Conservation (phyloP, 805 yeast genomes). For the Monosporozyma siamensis region DNA sequence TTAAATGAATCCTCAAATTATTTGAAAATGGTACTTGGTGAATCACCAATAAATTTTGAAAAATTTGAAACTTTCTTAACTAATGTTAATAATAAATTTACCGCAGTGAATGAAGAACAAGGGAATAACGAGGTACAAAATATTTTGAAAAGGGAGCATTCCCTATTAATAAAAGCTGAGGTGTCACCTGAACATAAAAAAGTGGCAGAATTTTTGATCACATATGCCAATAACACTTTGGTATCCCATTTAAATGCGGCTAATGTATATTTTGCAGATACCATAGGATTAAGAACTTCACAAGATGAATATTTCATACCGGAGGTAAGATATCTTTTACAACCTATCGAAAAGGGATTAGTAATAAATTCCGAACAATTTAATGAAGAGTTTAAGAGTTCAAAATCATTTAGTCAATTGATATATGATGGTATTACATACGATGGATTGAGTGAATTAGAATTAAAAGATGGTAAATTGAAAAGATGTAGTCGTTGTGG, state of each 20-base stretch:
- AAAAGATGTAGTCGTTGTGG: constrained; percentile 51
- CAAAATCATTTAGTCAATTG: constrained; percentile 31
- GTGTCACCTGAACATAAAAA: constrained; percentile 38
- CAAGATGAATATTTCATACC: constrained; percentile 25
- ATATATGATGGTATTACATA: constrained; percentile 28
- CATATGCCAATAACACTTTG: constrained; percentile 22
- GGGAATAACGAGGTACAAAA: constrained; percentile 8
- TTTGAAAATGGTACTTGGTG: constrained; percentile 24
- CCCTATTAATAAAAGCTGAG: constrained; percentile 51
- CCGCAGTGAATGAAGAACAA: constrained; percentile 25
- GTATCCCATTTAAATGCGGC: constrained; percentile 25
- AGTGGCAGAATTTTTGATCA: constrained; percentile 22
- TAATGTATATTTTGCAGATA: constrained; percentile 25
- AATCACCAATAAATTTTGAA: constrained; percentile 47
- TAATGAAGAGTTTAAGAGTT: constrained; percentile 28
- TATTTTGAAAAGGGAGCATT: constrained; percentile 21
- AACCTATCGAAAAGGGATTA: constrained; percentile 26
- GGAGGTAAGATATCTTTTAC: constrained; percentile 31
- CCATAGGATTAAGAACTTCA: constrained; percentile 25
- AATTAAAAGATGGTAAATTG: constrained; percentile 19
- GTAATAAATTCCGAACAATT: constrained; percentile 50
- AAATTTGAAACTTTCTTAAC: constrained; percentile 51
- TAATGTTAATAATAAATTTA: constrained; percentile 39
- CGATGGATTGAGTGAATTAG: constrained; percentile 18
- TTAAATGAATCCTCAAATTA: constrained; percentile 27